These are phyloP conservation scores for Lactifluus piperatus DNA, from an alignment of 768 basidiomycete species.

Conservation along the genomic window DNA sequence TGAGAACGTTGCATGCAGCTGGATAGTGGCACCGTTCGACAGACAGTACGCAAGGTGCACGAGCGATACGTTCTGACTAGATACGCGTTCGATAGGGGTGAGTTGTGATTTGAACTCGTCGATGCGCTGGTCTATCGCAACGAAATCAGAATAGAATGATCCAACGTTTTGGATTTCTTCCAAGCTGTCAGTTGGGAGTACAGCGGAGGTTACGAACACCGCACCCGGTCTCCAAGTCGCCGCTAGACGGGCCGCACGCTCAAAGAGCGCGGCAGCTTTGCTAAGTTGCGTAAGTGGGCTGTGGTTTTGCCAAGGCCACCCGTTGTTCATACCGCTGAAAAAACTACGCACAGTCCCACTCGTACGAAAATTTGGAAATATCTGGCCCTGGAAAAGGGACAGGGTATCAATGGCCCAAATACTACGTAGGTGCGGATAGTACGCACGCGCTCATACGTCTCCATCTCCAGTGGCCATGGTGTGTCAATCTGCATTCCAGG, in stretches of 20 bases:
- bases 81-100: constrained; percentile 17
- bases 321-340: constrained; percentile 31
- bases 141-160: constrained; percentile 22
- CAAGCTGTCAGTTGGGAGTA: background rate
- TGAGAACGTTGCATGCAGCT: constrained; percentile 25
- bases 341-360: constrained; percentile 44
- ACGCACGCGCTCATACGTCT: constrained; percentile 28
- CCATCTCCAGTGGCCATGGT: constrained; percentile 32
- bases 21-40: constrained; percentile 24
- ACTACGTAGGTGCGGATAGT: no score
- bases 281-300: constrained; percentile 36
- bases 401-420: constrained; percentile 28
- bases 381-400: constrained; percentile 32
- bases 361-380: constrained; percentile 37
- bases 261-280: constrained; percentile 52
- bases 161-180: constrained; percentile 12
- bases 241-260: constrained; percentile 46
- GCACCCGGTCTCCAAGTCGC: constrained; percentile 30
- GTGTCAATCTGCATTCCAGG: constrained; percentile 30
- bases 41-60: constrained; percentile 25
- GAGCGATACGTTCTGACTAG: constrained; percentile 18
- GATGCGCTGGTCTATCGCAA: constrained; percentile 25
- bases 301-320: constrained; percentile 28
- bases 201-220: background rate
- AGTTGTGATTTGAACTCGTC: constrained; percentile 25